Percentiles rank a stretch among this genome's conserved stretches.
phyloP scores from a whole-genome alignment of 2,329 filamentous ascomycete species.

The Neonectria coccinea region DNA sequence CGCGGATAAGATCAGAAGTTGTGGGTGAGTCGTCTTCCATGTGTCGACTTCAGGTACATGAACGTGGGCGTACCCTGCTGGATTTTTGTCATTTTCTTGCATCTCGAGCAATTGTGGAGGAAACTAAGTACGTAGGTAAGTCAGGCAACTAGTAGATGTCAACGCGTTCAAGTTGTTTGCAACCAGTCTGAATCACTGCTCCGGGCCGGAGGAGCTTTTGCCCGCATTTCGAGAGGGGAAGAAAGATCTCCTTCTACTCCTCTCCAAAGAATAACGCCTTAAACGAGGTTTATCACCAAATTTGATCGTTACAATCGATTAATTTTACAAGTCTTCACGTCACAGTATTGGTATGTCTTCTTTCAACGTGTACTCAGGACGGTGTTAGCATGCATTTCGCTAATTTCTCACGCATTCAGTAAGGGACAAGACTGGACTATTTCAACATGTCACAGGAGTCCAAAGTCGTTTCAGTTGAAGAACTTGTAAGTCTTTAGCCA shows the following conservation, averaged over 20 bases:
- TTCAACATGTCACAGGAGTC: slow-evolving; percentile 10
- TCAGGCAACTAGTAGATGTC: background rate
- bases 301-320: too few species aligned
- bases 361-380: background rate
- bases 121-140: too few species aligned
- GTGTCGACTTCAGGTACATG: background rate
- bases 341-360: background rate
- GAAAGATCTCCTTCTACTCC: background rate
- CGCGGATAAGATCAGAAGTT: background rate
- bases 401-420: background rate
- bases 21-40: background rate
- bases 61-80: background rate
- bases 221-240: slow-evolving; percentile 20
- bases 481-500: slow-evolving; percentile 4
- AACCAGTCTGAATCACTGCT: background rate
- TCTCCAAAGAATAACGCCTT: background rate
- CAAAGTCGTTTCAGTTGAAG: slow-evolving; percentile 23
- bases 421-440: background rate
- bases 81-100: background rate
- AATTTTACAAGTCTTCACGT: background rate
- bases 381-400: background rate
- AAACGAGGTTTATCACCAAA: background rate
- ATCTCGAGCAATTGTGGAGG: background rate
- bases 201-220: slow-evolving; percentile 26
- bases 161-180: background rate